Base-by-base conservation (phyloP, 257 asterid genomes). In the Euphrasia confusa region DNA sequence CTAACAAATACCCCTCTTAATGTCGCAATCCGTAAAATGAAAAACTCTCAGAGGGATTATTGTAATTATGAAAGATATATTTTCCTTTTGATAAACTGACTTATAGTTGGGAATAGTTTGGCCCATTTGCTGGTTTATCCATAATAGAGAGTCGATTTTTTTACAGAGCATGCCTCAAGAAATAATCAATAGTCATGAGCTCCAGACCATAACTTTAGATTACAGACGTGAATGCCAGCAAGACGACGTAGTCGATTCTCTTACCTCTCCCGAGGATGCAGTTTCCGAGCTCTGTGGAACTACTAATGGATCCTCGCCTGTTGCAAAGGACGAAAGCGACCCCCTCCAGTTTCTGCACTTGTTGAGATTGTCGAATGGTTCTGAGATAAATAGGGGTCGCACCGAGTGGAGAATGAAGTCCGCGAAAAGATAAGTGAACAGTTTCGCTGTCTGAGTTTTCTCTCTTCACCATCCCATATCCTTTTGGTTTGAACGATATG, bases 211-310 rank as follows among this genome's bases (percentile, higher is more conserved):
- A 35, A 92, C 99, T 3, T 61, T 92, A 78, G 97, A 92, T 68
- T 92, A 84, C 77, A 83, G 96, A 69, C 99, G 96, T 3, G 97
- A 92, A 72, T 92, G 99, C 75, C 95, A 83, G 79, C 95, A 84
- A 0, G 84, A 84, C 63, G 99, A 89, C 49, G 72, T 79, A 10
- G 99, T 92, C 2, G 97, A 92, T 76, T 92, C 99, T 47, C 95
- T 92, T 57, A 81, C 99, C n/a, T 80, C 84, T 35, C 79, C 86
- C 7, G 97, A 92, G 63, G 74, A 67, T 17, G 68, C 75, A 6
- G 42, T 69, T 13, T 47, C 64, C 49, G 77, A 76, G 79, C 70
- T 74, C 55, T 60, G 52, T 2, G 81, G 82, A 48, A 71, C 80
- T n/a, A 13, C 50, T 47, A 81, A 89, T 64, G 95, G 94, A 67